phyloP scores from a whole-genome alignment of 768 basidiomycete species.

The Trametes cingulata region DNA sequence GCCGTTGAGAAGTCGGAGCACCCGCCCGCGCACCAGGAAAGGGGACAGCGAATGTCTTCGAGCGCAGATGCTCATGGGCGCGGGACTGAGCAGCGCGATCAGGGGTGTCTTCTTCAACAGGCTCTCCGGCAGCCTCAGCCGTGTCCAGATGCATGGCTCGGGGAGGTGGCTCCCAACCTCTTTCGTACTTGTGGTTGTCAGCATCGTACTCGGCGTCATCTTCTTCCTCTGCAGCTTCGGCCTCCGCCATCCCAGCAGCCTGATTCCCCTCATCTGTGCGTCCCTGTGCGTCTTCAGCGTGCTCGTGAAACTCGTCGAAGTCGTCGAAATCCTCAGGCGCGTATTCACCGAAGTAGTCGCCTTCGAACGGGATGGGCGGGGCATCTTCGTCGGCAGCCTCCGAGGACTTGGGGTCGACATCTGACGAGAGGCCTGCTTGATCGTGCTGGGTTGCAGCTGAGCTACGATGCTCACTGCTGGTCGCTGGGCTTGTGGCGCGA shows the following conservation, averaged over 20 bases:
- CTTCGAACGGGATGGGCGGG: neutral
- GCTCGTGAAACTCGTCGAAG: neutral
- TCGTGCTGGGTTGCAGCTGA: too few relatives aligned
- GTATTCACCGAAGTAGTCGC: slow-evolving; percentile 7
- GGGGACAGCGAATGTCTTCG: neutral
- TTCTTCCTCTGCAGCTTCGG: neutral
- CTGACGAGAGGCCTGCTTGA: too few relatives aligned
- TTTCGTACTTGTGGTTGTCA: neutral
- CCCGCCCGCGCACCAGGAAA: neutral
- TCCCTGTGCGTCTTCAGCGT: neutral
- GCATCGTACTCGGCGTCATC: neutral
- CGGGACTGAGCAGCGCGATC: neutral
- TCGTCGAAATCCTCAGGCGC: neutral
- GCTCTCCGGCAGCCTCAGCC: neutral
- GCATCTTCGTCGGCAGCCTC: neutral
- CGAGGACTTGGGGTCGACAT: too few relatives aligned
- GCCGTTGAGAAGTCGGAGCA: neutral
- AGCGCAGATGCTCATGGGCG: neutral
- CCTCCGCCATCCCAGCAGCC: neutral
- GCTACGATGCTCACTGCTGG: neutral
- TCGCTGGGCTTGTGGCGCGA: neutral
- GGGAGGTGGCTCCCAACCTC: neutral
- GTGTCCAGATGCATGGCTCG: neutral
- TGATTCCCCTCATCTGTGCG: too few relatives aligned
- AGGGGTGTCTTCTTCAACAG: neutral